Percentiles rank a stretch among this genome's conserved stretches.
phyloP scores from a whole-genome alignment of 1,139 yeast genomes.

The Suhomyces bribrorum region DNA sequence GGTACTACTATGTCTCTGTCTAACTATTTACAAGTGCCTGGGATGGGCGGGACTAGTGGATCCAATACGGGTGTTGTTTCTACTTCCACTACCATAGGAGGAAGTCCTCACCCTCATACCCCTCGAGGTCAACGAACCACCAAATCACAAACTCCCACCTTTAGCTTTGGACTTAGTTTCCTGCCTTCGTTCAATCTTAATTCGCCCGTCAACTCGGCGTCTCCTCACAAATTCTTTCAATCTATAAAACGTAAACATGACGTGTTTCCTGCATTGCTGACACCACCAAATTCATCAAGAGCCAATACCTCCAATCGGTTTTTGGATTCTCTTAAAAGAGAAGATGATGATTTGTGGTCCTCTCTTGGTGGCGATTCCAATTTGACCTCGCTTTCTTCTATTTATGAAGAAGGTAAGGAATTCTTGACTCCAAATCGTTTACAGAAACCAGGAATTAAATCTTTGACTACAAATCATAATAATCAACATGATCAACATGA shows the following conservation, averaged over 20 bases:
- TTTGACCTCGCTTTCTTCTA: slow-evolving; percentile 30
- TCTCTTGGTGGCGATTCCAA: slow-evolving; percentile 29
- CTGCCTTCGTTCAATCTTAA: slow-evolving; percentile 48
- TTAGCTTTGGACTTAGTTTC: slow-evolving; percentile 44
- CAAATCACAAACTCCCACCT: slow-evolving; percentile 32
- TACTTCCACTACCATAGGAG: slow-evolving; percentile 1
- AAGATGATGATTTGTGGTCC: slow-evolving; percentile 35
- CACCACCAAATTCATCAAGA: slow-evolving; percentile 26
- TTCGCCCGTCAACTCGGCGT: slow-evolving; percentile 37
- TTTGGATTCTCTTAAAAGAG: slow-evolving; percentile 17
- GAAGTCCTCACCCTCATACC: slow-evolving; percentile 30
- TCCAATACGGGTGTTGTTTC: not conserved
- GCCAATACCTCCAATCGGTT: slow-evolving; percentile 12
- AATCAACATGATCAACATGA: not conserved
- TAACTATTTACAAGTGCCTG: slow-evolving; percentile 11
- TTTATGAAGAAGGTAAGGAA: slow-evolving; percentile 27
- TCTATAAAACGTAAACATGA: slow-evolving; percentile 10
- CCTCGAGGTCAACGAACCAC: slow-evolving; percentile 21
- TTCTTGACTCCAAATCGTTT: slow-evolving; percentile 40
- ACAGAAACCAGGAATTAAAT: slow-evolving; percentile 6
- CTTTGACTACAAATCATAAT: not conserved
- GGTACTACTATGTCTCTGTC: slow-evolving; percentile 10
- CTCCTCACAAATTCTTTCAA: slow-evolving; percentile 41
- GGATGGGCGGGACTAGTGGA: slow-evolving; percentile 1
- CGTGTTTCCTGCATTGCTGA: slow-evolving; percentile 14